Evolutionary conservation across 352 stramenopile genomes (phyloP), one percentile per base, ranked within the genome.

Genomic region (Phytophthora pseudosyringae): DNA sequence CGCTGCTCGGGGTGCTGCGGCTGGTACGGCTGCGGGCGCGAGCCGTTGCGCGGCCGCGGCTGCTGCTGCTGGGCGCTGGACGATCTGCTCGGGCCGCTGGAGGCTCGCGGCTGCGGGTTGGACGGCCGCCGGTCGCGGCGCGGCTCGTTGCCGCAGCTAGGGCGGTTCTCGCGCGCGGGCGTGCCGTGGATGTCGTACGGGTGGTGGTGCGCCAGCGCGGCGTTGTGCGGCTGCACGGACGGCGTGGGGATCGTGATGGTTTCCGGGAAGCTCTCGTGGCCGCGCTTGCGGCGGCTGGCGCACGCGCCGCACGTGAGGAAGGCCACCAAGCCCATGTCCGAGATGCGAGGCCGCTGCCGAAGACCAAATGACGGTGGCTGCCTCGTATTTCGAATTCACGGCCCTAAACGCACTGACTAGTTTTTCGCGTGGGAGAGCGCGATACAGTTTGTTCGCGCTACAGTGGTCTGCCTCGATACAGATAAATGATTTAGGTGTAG

Each of bases 211-310:
- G 60, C 64, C 35, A 62, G 11, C 32, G 65, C 41, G 10, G 65
- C 51, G 44, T 63, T 59, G 59, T 75, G 47, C 40, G 45, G 46
- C 51, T 74, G 63, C 28, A 54, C 47, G 18, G 59, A 52, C 28
- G 71, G 51, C 36, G 55, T 69, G 43, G 71, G 67, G 46, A 76
- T 73, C 21, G 71, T 80, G 51, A 80, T 80, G 41, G 68, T 76
- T 10, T 76, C 71, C 16, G 67, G 50, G 49, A 76, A 76, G 52
- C 46, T 73, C 25, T 69, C 56, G 26, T 69, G 56, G 13, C 59
- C 51, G 47, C 46, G 59, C 46, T 80, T 80, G 46, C 69, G 65
- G 21, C 62, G 58, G 26, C 69, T 71, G 5, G 59, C 46, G 47
- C 69, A 78, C 44, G 56, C 55, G 44, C 69, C 69, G 57, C 69